Evolutionary conservation across 495 filamentous ascomycete species (phyloP).

Genomic region (Hypoxylon crocopeplum): DNA sequence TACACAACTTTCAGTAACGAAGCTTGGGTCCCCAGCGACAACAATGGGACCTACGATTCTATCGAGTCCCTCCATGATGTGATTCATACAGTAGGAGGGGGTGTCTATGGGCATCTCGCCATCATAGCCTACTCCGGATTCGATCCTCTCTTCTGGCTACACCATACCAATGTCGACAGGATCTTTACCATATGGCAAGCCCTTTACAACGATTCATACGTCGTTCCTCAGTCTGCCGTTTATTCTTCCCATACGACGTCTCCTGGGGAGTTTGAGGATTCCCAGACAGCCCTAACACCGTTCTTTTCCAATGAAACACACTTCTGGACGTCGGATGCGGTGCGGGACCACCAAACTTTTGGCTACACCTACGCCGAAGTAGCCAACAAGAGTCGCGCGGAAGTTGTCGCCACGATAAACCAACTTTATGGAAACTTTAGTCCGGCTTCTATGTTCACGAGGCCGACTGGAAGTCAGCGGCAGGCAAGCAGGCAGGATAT

Average conservation of each 20-base stretch:
- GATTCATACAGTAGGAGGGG: slow-evolving; percentile 65
- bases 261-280: slow-evolving; percentile 48
- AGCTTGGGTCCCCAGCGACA: slow-evolving; percentile 48
- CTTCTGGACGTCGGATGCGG: slow-evolving; percentile 58
- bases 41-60: slow-evolving; percentile 56
- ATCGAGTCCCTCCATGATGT: slow-evolving; percentile 70
- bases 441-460: slow-evolving; percentile 44
- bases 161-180: slow-evolving; percentile 71
- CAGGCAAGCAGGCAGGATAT: not conserved
- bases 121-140: slow-evolving; percentile 71
- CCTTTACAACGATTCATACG: slow-evolving; percentile 64
- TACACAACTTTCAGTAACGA: slow-evolving; percentile 67
- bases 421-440: slow-evolving; percentile 58
- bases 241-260: slow-evolving; percentile 60
- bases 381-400: slow-evolving; percentile 36
- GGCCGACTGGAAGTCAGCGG: not conserved
- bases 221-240: slow-evolving; percentile 55
- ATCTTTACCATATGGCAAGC: slow-evolving; percentile 76
- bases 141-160: slow-evolving; percentile 78
- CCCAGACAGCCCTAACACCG: slow-evolving; percentile 51
- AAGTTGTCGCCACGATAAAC: slow-evolving; percentile 58
- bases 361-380: slow-evolving; percentile 70
- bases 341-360: slow-evolving; percentile 53
- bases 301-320: slow-evolving; percentile 53
- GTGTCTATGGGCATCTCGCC: slow-evolving; percentile 66